phyloP scores from a whole-genome alignment of 179 eudicot species.

The Kewa caespitosa region DNA sequence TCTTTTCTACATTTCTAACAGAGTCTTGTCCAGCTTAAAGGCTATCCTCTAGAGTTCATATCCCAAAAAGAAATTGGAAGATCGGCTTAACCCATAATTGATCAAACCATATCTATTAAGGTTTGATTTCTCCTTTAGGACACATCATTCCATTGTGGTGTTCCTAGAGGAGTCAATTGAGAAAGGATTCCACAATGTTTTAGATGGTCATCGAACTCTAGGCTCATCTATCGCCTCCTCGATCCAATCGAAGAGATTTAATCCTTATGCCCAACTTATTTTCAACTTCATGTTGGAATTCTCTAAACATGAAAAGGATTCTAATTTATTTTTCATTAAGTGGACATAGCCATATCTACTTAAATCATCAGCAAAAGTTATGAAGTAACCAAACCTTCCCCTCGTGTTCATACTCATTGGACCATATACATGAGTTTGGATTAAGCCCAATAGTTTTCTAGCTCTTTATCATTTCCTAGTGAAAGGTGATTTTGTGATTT shows the following conservation, averaged over 20 bases:
- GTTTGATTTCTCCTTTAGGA: too few relatives aligned
- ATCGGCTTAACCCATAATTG: not conserved
- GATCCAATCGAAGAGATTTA: not conserved
- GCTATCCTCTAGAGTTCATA: not conserved
- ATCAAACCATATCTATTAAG: not conserved
- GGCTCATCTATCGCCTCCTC: not conserved
- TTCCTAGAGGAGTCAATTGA: too few relatives aligned
- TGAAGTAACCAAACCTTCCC: too few relatives aligned
- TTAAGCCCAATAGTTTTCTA: not conserved
- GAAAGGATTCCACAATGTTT: not conserved
- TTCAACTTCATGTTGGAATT: too few relatives aligned
- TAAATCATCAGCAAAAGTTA: too few relatives aligned
- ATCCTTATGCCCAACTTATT: not conserved
- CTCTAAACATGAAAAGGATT: not conserved
- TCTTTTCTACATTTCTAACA: not conserved
- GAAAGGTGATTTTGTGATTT: not conserved
- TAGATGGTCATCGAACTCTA: too few relatives aligned
- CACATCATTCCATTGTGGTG: not conserved
- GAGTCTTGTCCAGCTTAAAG: not conserved
- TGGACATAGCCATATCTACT: too few relatives aligned
- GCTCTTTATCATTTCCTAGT: not conserved
- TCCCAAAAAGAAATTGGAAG: not conserved
- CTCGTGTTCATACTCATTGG: not conserved
- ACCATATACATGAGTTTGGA: not conserved
- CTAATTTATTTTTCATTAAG: not conserved